Percentiles rank a stretch among this genome's conserved stretches.
Conservation (phyloP, 192 early-diverging fungal genomes). For the Radiomyces spectabilis region DNA sequence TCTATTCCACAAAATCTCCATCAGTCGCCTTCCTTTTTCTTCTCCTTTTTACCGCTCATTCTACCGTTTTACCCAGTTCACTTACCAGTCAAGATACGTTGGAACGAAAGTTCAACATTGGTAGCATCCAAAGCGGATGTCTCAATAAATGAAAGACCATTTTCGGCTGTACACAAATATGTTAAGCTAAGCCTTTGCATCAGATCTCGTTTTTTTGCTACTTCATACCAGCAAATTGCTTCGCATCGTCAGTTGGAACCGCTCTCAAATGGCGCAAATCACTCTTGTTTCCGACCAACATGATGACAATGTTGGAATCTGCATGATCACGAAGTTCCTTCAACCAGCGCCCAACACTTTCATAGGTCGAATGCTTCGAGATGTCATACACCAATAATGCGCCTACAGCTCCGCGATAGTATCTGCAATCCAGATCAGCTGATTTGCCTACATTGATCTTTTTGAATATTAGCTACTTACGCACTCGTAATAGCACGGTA, state of each 20-base stretch:
- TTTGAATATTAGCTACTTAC: slow-evolving; percentile 18
- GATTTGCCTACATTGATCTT: too few species aligned
- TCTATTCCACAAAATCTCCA: slow-evolving; percentile 48
- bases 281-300: slow-evolving; percentile 99
- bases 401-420: slow-evolving; percentile 96
- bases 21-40: neutral
- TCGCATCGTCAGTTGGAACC: slow-evolving; percentile 96
- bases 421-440: slow-evolving; percentile 43
- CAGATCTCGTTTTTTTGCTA: too few species aligned
- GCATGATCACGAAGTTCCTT: slow-evolving; percentile 98
- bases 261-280: slow-evolving; percentile 95
- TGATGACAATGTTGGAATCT: slow-evolving; percentile 97
- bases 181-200: too few species aligned
- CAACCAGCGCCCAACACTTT: slow-evolving; percentile 95
- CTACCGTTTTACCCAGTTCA: too few species aligned
- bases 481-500: slow-evolving; percentile 81
- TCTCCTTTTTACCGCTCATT: neutral
- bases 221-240: slow-evolving; percentile 90
- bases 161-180: slow-evolving; percentile 59
- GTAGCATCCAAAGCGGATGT: slow-evolving; percentile 95
- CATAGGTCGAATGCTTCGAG: slow-evolving; percentile 91
- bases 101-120: slow-evolving; percentile 97
- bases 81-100: slow-evolving; percentile 88
- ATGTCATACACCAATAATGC: slow-evolving; percentile 97
- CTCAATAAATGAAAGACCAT: slow-evolving; percentile 94